Conservation (phyloP, 768 basidiomycete genomes). For the Erythrobasidium yunnanense region DNA sequence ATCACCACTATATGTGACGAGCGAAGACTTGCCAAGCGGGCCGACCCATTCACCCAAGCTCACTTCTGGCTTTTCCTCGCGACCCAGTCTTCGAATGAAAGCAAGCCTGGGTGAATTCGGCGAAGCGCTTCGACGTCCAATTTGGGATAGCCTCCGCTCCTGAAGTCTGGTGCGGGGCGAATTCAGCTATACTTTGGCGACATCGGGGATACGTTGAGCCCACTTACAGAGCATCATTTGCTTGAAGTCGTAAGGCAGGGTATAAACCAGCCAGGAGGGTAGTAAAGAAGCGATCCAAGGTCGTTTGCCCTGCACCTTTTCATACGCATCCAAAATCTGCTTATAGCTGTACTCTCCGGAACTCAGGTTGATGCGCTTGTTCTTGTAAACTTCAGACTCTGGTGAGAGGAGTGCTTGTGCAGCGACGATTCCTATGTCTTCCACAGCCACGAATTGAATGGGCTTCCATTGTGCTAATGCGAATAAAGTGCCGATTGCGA, state of each 20-base stretch:
- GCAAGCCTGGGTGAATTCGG: not conserved
- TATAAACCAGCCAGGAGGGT: not conserved
- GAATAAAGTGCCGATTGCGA: constrained; percentile 34
- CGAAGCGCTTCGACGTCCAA: not conserved
- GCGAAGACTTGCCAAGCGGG: too few relatives aligned
- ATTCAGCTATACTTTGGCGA: too few relatives aligned
- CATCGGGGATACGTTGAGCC: not conserved
- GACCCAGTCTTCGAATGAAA: not conserved
- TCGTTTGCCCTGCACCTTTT: constrained; percentile 29
- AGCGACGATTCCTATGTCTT: constrained; percentile 38
- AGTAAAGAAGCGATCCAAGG: constrained; percentile 32
- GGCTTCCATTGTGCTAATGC: constrained; percentile 24
- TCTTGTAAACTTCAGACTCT: constrained; percentile 20
- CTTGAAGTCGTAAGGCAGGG: not conserved
- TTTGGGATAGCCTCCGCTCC: not conserved
- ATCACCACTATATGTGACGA: too few relatives aligned
- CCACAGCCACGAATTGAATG: constrained; percentile 32
- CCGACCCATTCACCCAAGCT: too few relatives aligned
- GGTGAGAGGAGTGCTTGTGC: constrained; percentile 36
- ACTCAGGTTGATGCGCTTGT: constrained; percentile 30
- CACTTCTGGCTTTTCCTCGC: not conserved
- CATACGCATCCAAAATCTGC: constrained; percentile 23
- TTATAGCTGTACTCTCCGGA: constrained; percentile 31
- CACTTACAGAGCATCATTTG: constrained; percentile 3
- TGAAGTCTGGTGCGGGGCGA: not conserved